Base-by-base conservation (phyloP, 352 stramenopile species). In the Pilasporangium apinafurcum region DNA sequence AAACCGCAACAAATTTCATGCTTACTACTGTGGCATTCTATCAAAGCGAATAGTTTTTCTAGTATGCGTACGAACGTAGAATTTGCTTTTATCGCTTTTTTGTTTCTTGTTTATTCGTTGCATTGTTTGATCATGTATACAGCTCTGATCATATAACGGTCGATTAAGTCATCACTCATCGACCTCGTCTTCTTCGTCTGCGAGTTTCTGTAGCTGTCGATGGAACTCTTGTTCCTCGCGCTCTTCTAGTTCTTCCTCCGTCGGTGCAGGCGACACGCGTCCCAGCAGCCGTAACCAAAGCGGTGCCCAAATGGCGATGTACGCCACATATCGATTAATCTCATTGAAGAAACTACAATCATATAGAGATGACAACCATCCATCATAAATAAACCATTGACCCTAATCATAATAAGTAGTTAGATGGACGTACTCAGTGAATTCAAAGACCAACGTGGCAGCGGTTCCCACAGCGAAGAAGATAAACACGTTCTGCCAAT, bases 291-390 rank as follows among this genome's bases (percentile, higher is more conserved):
- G 73, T 55, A 89, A 83, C 71, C 77, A 92, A 25, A 92, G 55
- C 17, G 78, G 76, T 48, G 83, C 74, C 81, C 81, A 92, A 31
- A 92, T 92, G 39, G 79, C 75, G 25, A 65, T 21, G 51, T 92
- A 92, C 35, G 81, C 81, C 20, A 92, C 30, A 59, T 66, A 79
- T 13, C 81, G 75, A 14, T 68, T 46, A 51, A 92, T 71, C 47
- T 84, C 44, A 55, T 68, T 48, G 60, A 92, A 92, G 50, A 83
- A 86, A 54, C 71, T 84, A 32, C 2, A 3, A 13, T 16, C 14
- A 47, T 31, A 20, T 24, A 21, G 17, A 34, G 26, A 30, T 25
- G n/a, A n/a, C n/a, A n/a, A n/a, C n/a, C n/a, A n/a, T n/a, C n/a
- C n/a, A n/a, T n/a, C n/a, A n/a, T n/a, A n/a, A n/a, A n/a, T n/a